A percentile compares a stretch with the other conserved stretches of the same genome.
Conservation (phyloP, 139 green algal species). For the Chara braunii region DNA sequence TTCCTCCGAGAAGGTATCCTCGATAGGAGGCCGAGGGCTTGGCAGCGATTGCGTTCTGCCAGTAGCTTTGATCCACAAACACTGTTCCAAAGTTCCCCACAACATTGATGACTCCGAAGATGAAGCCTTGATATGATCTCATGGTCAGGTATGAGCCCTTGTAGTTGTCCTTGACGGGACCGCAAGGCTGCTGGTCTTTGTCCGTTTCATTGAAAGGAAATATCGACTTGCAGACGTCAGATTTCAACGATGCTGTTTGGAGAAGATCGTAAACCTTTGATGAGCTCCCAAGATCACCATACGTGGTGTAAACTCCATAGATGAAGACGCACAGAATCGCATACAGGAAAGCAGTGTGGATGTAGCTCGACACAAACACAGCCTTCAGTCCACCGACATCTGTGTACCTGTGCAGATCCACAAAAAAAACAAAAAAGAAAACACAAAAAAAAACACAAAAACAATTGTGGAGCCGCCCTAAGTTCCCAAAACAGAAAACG, state of each 20-base stretch:
- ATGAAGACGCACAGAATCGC: slow-evolving; percentile 75
- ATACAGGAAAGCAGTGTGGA: slow-evolving; percentile 82
- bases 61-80: slow-evolving; percentile 82
- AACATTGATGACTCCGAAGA: slow-evolving; percentile 96
- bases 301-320: slow-evolving; percentile 70
- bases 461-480: too few relatives aligned
- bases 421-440: too few relatives aligned
- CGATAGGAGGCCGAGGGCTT: slow-evolving; percentile 68
- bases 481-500: too few relatives aligned
- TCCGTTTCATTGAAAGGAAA: too few relatives aligned
- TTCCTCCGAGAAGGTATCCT: slow-evolving; percentile 41
- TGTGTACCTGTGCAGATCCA: too few relatives aligned
- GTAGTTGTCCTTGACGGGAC: slow-evolving; percentile 68
- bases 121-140: slow-evolving; percentile 69
- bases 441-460: too few relatives aligned
- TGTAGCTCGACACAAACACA: slow-evolving; percentile 77
- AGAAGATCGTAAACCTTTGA: slow-evolving; percentile 66
- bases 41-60: slow-evolving; percentile 84
- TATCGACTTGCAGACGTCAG: slow-evolving; percentile 29
- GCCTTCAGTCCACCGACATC: too few relatives aligned
- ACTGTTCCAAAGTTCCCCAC: slow-evolving; percentile 92
- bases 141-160: slow-evolving; percentile 83
- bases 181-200: slow-evolving; percentile 40
- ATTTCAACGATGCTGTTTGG: neutral
- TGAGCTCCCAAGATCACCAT: slow-evolving; percentile 60